Evolutionary conservation across 1,139 yeast genomes (phyloP).

Genomic region (Saccharomyces hybrid): DNA sequence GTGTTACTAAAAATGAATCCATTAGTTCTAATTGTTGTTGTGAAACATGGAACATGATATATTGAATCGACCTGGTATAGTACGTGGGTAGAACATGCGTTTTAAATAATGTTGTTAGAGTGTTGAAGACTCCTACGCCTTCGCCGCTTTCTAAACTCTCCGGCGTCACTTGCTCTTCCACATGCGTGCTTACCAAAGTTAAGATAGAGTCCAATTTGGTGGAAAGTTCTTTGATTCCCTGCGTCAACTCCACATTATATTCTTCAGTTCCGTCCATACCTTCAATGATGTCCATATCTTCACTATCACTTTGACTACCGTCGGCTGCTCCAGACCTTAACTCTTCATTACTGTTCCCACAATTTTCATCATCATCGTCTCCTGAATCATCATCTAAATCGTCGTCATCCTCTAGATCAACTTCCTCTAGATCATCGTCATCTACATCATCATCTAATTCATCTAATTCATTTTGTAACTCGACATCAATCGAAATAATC

Average conservation of each 20-base stretch:
- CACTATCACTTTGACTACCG: conserved; percentile 13
- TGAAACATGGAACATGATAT: conserved; percentile 69
- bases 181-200: conserved; percentile 44
- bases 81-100: conserved; percentile 86
- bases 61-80: conserved; percentile 85
- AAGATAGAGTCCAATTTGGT: conserved; percentile 65
- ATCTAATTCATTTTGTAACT: conserved; percentile 79
- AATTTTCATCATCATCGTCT: conserved; percentile 21
- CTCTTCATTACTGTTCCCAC: conserved; percentile 20
- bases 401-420: conserved; percentile 29
- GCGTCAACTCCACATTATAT: conserved; percentile 41
- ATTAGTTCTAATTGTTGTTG: conserved; percentile 77
- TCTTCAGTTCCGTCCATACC: conserved; percentile 39
- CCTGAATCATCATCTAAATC: conserved; percentile 22
- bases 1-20: conserved; percentile 75
- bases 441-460: conserved; percentile 76
- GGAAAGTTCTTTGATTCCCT: conserved; percentile 49
- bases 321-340: neutral
- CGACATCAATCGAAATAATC: conserved; percentile 86
- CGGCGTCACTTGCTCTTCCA: conserved; percentile 44
- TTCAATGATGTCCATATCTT: conserved; percentile 32
- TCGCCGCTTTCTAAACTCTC: conserved; percentile 52
- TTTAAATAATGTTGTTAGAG: conserved; percentile 68
- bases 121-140: conserved; percentile 69
- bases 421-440: conserved; percentile 44